Conservation (phyloP, 352 stramenopile genomes). For the Aphanomyces stellatus region DNA sequence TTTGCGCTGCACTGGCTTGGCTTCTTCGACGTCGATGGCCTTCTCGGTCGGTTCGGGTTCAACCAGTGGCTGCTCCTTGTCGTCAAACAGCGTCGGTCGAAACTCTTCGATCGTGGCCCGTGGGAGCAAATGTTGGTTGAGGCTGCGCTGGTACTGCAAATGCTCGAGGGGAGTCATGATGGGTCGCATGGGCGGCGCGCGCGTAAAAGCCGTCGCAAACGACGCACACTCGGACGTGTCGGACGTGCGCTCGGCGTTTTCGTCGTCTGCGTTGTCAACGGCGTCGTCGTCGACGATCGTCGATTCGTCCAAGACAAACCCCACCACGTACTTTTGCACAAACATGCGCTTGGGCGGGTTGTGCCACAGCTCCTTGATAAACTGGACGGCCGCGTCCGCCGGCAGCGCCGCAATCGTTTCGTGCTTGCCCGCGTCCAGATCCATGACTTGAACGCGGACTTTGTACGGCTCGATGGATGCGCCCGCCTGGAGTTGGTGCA, state of each 20-base stretch:
- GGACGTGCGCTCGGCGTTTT: neutral
- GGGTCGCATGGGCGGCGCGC: slow-evolving; percentile 5
- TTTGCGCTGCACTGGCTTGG: too few relatives aligned
- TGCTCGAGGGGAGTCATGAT: slow-evolving; percentile 18
- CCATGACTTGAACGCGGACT: slow-evolving; percentile 13
- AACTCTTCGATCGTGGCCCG: neutral
- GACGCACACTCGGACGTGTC: slow-evolving; percentile 9
- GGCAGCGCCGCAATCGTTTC: neutral
- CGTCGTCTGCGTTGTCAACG: neutral
- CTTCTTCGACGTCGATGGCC: too few relatives aligned
- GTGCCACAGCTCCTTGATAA: slow-evolving; percentile 12
- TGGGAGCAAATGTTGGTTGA: slow-evolving; percentile 6
- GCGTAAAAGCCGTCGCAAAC: slow-evolving; percentile 9
- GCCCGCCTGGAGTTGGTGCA: neutral
- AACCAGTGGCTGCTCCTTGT: too few relatives aligned
- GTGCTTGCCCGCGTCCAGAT: neutral
- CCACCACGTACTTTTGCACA: slow-evolving; percentile 10
- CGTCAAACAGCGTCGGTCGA: neutral
- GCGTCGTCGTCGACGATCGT: neutral
- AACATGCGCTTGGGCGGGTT: slow-evolving; percentile 3
- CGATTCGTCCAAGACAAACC: neutral
- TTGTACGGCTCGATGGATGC: slow-evolving; percentile 1
- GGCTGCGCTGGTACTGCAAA: slow-evolving; percentile 14
- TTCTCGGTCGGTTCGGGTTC: too few relatives aligned
- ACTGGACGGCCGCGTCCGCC: neutral